These are phyloP conservation scores for Rhynchosporium secalis DNA, from an alignment of 2,329 filamentous ascomycete species.

Conservation along the genomic window DNA sequence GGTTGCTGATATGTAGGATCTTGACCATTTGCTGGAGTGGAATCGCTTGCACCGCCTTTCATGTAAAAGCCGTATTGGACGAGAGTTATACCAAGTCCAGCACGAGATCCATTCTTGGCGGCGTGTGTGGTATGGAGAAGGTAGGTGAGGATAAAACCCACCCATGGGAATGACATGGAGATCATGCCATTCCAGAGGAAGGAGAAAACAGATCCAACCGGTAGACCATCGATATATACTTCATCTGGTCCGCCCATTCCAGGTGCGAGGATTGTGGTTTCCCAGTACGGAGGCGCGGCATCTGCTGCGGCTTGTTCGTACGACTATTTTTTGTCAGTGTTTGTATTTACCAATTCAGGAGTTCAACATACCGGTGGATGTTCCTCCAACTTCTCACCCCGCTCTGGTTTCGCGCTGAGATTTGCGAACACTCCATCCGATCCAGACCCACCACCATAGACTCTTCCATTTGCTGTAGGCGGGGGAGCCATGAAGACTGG, in stretches of 20 bases:
- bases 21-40: constrained; percentile 42
- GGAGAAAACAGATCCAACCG: constrained; percentile 83
- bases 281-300: constrained; percentile 96
- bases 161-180: constrained; percentile 93
- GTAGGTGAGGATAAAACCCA: constrained; percentile 97
- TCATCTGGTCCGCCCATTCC: constrained; percentile 89
- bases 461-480: constrained; percentile 41
- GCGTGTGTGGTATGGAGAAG: constrained; percentile 97
- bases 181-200: constrained; percentile 96
- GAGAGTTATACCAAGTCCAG: constrained; percentile 89
- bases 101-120: constrained; percentile 94
- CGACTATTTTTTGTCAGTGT: constrained; percentile 55
- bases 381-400: constrained; percentile 79
- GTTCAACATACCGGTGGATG: constrained; percentile 76
- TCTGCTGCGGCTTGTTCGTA: constrained; percentile 98
- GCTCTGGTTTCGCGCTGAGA: constrained; percentile 83
- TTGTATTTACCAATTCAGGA: constrained; percentile 10
- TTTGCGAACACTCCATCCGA: constrained; percentile 98
- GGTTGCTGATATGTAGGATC: constrained; percentile 67
- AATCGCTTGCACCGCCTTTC: constrained; percentile 60
- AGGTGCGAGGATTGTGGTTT: constrained; percentile 94
- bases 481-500: constrained; percentile 34
- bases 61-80: constrained; percentile 98
- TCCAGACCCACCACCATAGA: constrained; percentile 72
- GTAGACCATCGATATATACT: constrained; percentile 94